These are phyloP conservation scores for Pseudoneurospora amorphoporcata DNA, from an alignment of 495 filamentous ascomycete genomes.

Conservation along the genomic window DNA sequence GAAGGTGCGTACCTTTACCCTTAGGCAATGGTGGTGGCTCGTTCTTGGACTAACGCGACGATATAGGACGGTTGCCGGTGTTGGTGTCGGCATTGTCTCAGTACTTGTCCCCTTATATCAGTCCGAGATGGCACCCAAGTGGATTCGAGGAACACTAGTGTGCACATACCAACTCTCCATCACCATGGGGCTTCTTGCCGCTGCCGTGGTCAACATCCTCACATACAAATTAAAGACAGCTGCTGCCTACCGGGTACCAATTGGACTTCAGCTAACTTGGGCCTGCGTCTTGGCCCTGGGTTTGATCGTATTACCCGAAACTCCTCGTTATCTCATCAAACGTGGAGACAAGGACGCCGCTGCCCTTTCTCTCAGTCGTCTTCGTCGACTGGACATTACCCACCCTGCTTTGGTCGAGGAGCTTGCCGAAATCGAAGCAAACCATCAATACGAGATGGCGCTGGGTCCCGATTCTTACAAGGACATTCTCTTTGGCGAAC, in stretches of 20 bases:
- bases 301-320: slow-evolving; percentile 72
- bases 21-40: not conserved
- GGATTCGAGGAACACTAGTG: slow-evolving; percentile 85
- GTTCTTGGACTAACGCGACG: not conserved
- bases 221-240: slow-evolving; percentile 53
- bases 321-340: slow-evolving; percentile 81
- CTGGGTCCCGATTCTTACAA: slow-evolving; percentile 65
- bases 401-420: slow-evolving; percentile 69
- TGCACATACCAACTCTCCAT: slow-evolving; percentile 87
- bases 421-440: slow-evolving; percentile 78
- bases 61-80: slow-evolving; percentile 55
- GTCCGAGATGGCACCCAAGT: slow-evolving; percentile 83
- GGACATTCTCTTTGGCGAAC: slow-evolving; percentile 56
- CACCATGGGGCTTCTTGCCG: slow-evolving; percentile 71
- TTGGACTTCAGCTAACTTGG: slow-evolving; percentile 80
- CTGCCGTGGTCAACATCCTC: slow-evolving; percentile 72
- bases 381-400: slow-evolving; percentile 67
- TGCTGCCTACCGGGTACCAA: slow-evolving; percentile 73
- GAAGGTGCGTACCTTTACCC: slow-evolving; percentile 34
- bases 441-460: slow-evolving; percentile 75
- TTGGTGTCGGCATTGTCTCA: slow-evolving; percentile 77
- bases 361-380: slow-evolving; percentile 57
- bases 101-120: slow-evolving; percentile 78
- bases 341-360: slow-evolving; percentile 59
- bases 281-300: slow-evolving; percentile 65